Conservation (phyloP, 2,329 filamentous ascomycete species). For the Penicillium sp. region DNA sequence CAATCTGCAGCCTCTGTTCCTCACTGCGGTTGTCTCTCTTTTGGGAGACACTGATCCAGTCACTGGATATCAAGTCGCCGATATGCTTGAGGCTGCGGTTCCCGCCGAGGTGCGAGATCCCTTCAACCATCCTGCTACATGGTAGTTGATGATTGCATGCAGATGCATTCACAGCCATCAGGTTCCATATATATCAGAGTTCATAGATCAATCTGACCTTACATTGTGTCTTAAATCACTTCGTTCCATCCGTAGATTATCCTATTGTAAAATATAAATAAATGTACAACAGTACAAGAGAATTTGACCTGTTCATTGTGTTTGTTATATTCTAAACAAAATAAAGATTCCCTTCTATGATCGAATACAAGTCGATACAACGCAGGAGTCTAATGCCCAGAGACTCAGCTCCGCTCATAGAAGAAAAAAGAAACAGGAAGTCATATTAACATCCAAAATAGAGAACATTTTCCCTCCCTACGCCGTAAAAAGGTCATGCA, state of each 20-base stretch:
- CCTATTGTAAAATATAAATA: neutral
- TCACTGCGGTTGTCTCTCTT: neutral
- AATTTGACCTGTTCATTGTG: slow-evolving; percentile 7
- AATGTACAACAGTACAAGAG: neutral
- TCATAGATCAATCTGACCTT: neutral
- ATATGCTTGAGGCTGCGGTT: neutral
- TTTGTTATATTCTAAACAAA: slow-evolving; percentile 14
- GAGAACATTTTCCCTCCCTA: slow-evolving; percentile 44
- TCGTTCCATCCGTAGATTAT: slow-evolving; percentile 2
- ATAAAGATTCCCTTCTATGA: slow-evolving; percentile 23
- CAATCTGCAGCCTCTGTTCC: neutral
- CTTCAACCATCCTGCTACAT: neutral
- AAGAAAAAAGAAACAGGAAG: slow-evolving; percentile 37
- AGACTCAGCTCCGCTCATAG: slow-evolving; percentile 30
- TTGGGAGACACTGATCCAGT: neutral
- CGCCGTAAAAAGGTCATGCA: slow-evolving; percentile 46
- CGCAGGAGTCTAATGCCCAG: slow-evolving; percentile 13
- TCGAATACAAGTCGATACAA: slow-evolving; percentile 22
- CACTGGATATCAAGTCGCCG: neutral
- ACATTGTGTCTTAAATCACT: neutral
- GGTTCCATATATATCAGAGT: neutral
- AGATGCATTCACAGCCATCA: neutral
- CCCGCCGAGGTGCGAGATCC: neutral
- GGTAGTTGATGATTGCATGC: neutral
- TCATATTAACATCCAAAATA: slow-evolving; percentile 43